Base-by-base conservation (phyloP, 805 yeast species). In the Komagataella ulmi region DNA sequence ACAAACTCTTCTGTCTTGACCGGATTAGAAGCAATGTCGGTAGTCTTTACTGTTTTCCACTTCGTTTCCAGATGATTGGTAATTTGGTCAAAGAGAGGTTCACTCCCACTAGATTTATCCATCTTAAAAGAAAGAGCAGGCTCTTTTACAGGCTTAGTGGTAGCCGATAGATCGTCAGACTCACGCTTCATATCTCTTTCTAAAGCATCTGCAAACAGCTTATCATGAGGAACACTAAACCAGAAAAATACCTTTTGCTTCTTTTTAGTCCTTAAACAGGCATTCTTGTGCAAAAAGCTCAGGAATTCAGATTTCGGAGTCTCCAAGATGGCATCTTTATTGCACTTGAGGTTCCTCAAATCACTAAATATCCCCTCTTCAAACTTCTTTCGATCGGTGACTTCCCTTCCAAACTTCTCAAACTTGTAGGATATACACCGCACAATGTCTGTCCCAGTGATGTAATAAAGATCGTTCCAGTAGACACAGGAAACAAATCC, bases 291-390 rank as follows among this genome's bases (percentile, higher is more conserved):
- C 24, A 91, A 70, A 60, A 91, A 89, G 55, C 84, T 85, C 54
- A 91, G 72, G 63, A 91, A 89, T 43, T 81, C 82, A 0, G 96
- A 87, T 62, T 86, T 81, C 14, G 98, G 96, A 48, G 79, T 80
- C 64, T 91, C 98, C 53, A 91, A 70, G 3, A 88, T 76, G 12
- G 98, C 96, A 70, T 88, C 91, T 4, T 81, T 75, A 19, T 93
- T 95, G 63, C 88, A 79, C 67, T 90, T 91, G 54, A 93, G 72
- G 55, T 85, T 80, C 58, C 99, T 77, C 56, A 91, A 69, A 65
- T 93, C 98, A 6, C 95, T 85, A 59, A 93, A 91, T 24, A 91
- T 82, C 18, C 98, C 97, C 68, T 91, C 99, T 70, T 91, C 98
- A 63, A 91, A 91, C 68, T 93, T 91, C 68, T 93, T 90, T 58